A percentile compares a stretch with the other conserved stretches of the same genome.
Conservation (phyloP, 805 yeast species). For the Phaffomyces opuntiae region DNA sequence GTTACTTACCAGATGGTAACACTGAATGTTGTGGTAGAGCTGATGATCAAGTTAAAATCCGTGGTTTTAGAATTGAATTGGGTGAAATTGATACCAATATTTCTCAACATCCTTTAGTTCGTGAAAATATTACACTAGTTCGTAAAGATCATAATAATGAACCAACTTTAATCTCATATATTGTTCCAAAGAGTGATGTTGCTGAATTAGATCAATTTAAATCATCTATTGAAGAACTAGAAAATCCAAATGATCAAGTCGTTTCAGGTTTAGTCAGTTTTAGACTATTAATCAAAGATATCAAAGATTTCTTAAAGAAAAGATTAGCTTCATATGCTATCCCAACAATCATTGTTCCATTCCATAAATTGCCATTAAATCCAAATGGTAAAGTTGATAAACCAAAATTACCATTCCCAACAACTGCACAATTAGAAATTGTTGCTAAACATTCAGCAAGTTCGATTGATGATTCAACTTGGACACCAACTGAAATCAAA, state of each 20-base stretch:
- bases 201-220: conserved; percentile 36
- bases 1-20: conserved; percentile 95
- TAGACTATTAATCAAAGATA: conserved; percentile 69
- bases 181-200: conserved; percentile 71
- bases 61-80: conserved; percentile 97
- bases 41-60: conserved; percentile 95
- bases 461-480: conserved; percentile 41
- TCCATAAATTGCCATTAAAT: conserved; percentile 80
- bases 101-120: conserved; percentile 85
- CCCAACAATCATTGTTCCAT: conserved; percentile 86
- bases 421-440: conserved; percentile 71
- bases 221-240: conserved; percentile 37
- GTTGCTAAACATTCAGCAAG: conserved; percentile 49
- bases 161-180: conserved; percentile 82
- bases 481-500: conserved; percentile 57
- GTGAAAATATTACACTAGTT: conserved; percentile 90
- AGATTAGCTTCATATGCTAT: conserved; percentile 90
- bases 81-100: conserved; percentile 98
- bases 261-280: conserved; percentile 75
- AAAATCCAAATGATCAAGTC: conserved; percentile 48
- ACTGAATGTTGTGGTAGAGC: conserved; percentile 99
- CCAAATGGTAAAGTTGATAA: conserved; percentile 98
- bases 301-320: conserved; percentile 76
- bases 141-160: conserved; percentile 90
- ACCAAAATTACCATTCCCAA: conserved; percentile 94